Evolutionary conservation across 2,329 filamentous ascomycete genomes (phyloP), one percentile per base, ranked within the genome.

Genomic region (Epichloe festucae): DNA sequence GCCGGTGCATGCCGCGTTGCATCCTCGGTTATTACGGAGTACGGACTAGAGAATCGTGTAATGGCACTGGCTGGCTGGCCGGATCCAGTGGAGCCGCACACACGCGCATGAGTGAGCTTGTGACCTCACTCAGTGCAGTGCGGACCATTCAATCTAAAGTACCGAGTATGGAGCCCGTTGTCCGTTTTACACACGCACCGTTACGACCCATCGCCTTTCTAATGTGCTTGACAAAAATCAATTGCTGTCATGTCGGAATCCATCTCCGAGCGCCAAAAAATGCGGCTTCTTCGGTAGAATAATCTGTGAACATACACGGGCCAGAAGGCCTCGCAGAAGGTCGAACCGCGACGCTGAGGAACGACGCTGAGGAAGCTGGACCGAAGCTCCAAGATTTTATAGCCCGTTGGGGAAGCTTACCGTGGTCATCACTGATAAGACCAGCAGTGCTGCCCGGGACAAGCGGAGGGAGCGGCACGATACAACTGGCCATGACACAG

Each of bases 1-100:
- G 54, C 54, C 54, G 54, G 23, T 38, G 54, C 52, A 51, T 52
- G 54, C 54, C 54, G 54, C 49, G 43, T 49, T 21, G 38, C 36
- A 51, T 47, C 51, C 51, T 49, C 46, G 51, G 46, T 49, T 27
- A 17, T 17, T 17, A 17, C 17, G 17, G 17, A 17, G 1, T 17
- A 17, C 17, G 17, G 17, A 17, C 17, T 17, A 8, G 14, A 39
- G 36, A 39, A 39, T 39, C 36, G n/a, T 39, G 36, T n/a, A 39
- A 39, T n/a, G 3, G 36, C 36, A 39, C 36, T 39, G 36, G 36
- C 7, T n/a, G 14, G n/a, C 12, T 0, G 14, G 14, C 38, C n/a
- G 14, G n/a, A 39, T 39, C 7, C 14, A 39, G 38, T 39, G 38
- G 38, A 39, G 38, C 38, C 7, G 38, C 23, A 23, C 5, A 23